Base-by-base conservation (phyloP, 139 green algal genomes). In the Pycnococcus provasolii region DNA sequence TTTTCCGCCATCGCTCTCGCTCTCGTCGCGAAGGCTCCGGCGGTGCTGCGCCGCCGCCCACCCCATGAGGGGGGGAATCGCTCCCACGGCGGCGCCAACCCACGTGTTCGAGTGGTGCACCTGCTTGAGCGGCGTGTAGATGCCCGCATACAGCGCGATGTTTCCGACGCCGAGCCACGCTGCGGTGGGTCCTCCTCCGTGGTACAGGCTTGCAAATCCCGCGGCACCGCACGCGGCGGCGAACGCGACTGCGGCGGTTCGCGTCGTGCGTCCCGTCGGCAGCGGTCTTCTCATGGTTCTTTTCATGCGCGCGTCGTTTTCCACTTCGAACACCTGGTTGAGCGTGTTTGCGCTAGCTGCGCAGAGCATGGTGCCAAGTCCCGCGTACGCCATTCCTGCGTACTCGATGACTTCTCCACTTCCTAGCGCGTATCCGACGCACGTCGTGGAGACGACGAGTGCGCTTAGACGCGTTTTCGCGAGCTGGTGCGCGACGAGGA, bases 91-190 rank as follows among this genome's bases (percentile, higher is more conserved):
- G 1, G 94, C 94, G 39, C 94, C 94, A 45, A 98, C 85, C 94
- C 94, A 99, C 4, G 93, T 99, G 80, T 92, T 94, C 58, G 78
- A 57, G 0, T 80, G 45, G 61, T 77, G 89, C 9, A 97, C 3
- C 67, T 88, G 86, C 79, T 99, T 99, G 1, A 99, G 80, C 0
- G 94, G 91, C 0, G 94, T 99, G 83, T 99, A 99, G 39, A 95
- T 77, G 48, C 70, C 81, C 1, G 94, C 87, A 62, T 99, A 99
- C 46, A 99, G 85, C 9, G 62, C 59, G 53, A 99, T 96, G 83
- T 97, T 99, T 52, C 72, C 86, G 1, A 84, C 90, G 1, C 89
- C 94, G 37, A 99, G 76, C 1, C 6, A 76, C 0, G 93, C 85
- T 3, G 94, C 92, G 4, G 87, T 65, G 0, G 41, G 7, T 82